A percentile compares a stretch with the other conserved stretches of the same genome.
These are phyloP conservation scores for Cryphonectria parasitica DNA, from an alignment of 2,329 filamentous ascomycete species.

Conservation along the genomic window DNA sequence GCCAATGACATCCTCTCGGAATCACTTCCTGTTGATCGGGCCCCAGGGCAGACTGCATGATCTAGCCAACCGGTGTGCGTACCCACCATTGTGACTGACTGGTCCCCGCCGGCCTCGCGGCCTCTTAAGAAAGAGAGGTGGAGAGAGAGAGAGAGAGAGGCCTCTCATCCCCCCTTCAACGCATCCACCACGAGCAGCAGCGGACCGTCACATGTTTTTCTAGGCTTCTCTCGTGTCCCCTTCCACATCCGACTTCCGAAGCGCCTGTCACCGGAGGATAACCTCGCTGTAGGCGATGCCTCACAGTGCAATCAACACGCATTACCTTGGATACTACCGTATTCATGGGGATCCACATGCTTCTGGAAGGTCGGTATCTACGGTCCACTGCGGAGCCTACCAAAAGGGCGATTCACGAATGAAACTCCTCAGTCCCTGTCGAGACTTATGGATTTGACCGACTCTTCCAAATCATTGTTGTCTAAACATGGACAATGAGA, in stretches of 20 bases:
- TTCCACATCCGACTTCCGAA: conserved; percentile 11
- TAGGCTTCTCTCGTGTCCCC: neutral
- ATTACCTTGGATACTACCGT: neutral
- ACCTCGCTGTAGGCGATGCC: neutral
- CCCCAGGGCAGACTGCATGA: conserved; percentile 8
- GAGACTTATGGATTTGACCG: neutral
- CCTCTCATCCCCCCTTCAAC: neutral
- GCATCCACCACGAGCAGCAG: neutral
- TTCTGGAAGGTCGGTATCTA: conserved; percentile 14
- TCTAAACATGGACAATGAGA: neutral
- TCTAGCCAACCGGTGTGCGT: conserved; percentile 23
- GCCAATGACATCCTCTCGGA: conserved; percentile 23
- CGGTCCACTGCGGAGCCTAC: neutral
- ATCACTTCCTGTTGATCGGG: conserved; percentile 22
- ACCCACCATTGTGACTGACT: conserved; percentile 14
- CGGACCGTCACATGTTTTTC: conserved; percentile 16
- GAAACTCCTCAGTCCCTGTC: conserved; percentile 4
- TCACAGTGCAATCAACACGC: neutral
- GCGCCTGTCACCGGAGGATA: neutral
- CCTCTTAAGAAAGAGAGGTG: neutral
- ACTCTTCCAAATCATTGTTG: neutral
- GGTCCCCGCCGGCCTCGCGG: neutral
- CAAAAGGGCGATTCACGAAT: conserved; percentile 3
- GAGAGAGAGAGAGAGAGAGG: neutral
- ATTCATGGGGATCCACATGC: conserved; percentile 14